Evolutionary conservation across 2,329 filamentous ascomycete genomes (phyloP), one percentile per base, ranked within the genome.

Genomic region (Chalara sp.): DNA sequence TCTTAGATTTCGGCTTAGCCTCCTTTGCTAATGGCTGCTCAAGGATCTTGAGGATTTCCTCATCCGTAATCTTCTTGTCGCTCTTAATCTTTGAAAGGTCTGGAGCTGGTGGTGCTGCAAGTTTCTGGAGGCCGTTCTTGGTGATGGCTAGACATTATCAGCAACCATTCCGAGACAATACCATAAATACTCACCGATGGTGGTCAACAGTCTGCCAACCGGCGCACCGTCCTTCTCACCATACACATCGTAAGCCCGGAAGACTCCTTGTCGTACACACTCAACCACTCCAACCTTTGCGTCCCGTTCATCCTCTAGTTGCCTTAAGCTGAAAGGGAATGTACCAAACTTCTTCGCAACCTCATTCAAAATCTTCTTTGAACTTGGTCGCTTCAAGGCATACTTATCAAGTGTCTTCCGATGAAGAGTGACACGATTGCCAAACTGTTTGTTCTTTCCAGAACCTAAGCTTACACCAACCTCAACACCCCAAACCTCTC

Each of bases 401-500:
- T 96, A 96, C 55, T 89, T 96, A 61, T 89, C 91, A 60, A 82
- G 85, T 52, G 93, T 97, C 65, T 92, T 87, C 67, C 92, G 89
- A 75, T 97, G 90, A 58, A 99, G 81, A 45, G 93, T 99, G 47
- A 93, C 76, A 58, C 93, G 84, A 72, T 95, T 86, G 65, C 89
- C 83, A 55, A 96, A 77, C 61, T 78, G 85, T 85, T 97, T 99
- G 71, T 95, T 87, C 79, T 99, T 99, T 68, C 93, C 93, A 56
- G 83, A 84, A 58, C 91, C 91, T 63, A 93, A 75, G 71, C 87
- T 93, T 67, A 99, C 82, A 61, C 92, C 92, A 68, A 96, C 83
- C 78, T 99, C 93, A 50, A 99, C 89, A 71, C 93, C 93, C 93
- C 93, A 99, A 55, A 95, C 91, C 69, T 99, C 93, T 60, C 89